Evolutionary conservation across 768 basidiomycete species (phyloP), one percentile per base, ranked within the genome.

Genomic region (Rhodosporidiobolus odoratus): DNA sequence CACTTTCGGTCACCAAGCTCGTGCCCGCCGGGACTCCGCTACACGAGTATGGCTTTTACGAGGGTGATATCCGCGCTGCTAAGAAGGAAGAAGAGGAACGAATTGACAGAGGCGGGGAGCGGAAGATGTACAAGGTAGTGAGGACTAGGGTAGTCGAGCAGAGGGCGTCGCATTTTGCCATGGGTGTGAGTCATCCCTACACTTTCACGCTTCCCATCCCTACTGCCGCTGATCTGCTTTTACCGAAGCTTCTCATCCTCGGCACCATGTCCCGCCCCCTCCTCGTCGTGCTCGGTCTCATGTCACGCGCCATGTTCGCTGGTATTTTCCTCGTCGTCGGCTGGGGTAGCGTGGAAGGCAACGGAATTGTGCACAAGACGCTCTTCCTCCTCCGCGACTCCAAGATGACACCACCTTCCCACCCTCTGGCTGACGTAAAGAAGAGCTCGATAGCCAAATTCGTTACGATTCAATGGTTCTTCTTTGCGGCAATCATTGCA

Each of bases 101-200:
- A 21, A 27, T 50, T 13, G 50, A 63, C 35, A 37, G 25, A 4
- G 64, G 73, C 52, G 74, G 71, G 16, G 67, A 73, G 60, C 52
- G 67, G 41, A 40, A 54, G 59, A 53, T 47, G 34, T 50, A 69
- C 56, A 77, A 79, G 56, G 79, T 82, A 66, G 77, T 80, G 6
- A 78, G 81, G n/a, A 77, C 81, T 0, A 85, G 85, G 0, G 89
- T 96, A 2, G 89, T 96, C 7, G 93, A 97, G 78, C 93, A 96
- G 80, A 84, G 93, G n/a, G 86, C 91, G 17, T 94, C 91, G 13
- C 94, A 96, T 78, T 83, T 96, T 27, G 88, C 87, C 90, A 96
- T 79, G 91, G 94, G 30, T 79, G 85, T 19, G 79, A 91, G 41
- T 90, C n/a, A n/a, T n/a, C n/a, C n/a, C n/a, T n/a, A n/a, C 86